Evolutionary conservation across 805 yeast species (phyloP).

Genomic region (Sugiyamaella boreocaroliniensis): DNA sequence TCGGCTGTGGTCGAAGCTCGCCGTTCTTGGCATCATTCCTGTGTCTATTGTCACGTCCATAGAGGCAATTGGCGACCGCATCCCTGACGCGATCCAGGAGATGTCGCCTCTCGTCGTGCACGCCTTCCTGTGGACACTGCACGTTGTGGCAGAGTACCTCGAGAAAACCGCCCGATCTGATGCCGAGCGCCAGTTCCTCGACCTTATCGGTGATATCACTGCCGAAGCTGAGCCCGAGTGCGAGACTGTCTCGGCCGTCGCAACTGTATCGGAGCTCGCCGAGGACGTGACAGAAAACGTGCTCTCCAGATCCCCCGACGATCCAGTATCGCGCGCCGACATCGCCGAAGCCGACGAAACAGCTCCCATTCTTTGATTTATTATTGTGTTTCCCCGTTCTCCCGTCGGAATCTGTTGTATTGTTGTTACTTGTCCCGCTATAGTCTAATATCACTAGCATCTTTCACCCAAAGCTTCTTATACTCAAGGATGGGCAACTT

Average conservation of each 20-base stretch:
- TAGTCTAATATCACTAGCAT: too few relatives aligned
- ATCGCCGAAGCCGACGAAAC: neutral
- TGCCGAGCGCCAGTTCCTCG: constrained; percentile 5
- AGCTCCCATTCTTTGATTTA: neutral
- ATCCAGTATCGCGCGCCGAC: neutral
- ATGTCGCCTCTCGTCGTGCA: constrained; percentile 4
- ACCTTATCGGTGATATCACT: constrained; percentile 2
- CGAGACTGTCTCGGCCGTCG: neutral
- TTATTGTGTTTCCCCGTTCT: neutral
- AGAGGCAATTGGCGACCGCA: neutral
- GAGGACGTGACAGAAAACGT: neutral
- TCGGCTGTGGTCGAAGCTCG: constrained; percentile 6
- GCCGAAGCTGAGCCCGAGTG: neutral
- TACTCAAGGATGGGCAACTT: neutral
- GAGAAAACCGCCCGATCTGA: constrained; percentile 3
- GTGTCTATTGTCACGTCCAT: constrained; percentile 1
- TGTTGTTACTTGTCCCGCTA: too few relatives aligned
- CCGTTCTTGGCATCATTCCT: constrained; percentile 10
- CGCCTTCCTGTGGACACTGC: constrained; percentile 7
- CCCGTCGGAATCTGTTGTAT: neutral
- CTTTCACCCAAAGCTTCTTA: too few relatives aligned
- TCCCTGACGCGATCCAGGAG: constrained; percentile 2
- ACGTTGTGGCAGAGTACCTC: constrained; percentile 3
- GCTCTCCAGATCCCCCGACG: neutral
- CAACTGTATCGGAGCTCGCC: neutral